Conservation (phyloP, 192 early-diverging fungal genomes). For the Backusella morwellensis region DNA sequence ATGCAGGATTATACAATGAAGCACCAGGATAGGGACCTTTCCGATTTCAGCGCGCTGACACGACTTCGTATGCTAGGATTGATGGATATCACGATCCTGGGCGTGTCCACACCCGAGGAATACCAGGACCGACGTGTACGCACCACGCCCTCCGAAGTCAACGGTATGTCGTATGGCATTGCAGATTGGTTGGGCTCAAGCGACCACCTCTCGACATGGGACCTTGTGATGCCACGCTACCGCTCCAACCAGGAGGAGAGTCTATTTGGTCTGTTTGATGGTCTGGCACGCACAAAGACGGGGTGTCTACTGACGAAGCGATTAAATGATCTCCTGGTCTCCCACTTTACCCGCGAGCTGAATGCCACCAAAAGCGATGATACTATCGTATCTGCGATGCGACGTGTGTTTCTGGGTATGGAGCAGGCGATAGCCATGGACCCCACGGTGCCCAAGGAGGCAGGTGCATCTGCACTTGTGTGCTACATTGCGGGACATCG, state of each 20-base stretch:
- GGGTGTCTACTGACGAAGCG: constrained; percentile 59
- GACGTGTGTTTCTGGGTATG: constrained; percentile 79
- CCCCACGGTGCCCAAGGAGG: constrained; percentile 16
- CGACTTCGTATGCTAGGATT: constrained; percentile 81
- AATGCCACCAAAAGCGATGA: constrained; percentile 61
- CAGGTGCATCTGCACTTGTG: constrained; percentile 77
- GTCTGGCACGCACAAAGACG: constrained; percentile 49
- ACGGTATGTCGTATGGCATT: constrained; percentile 84
- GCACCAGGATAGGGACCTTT: constrained; percentile 50
- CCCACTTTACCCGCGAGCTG: constrained; percentile 70
- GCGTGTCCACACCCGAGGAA: constrained; percentile 80
- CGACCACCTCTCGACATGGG: constrained; percentile 78
- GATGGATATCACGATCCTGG: constrained; percentile 88
- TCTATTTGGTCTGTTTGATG: constrained; percentile 87
- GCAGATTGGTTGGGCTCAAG: constrained; percentile 74
- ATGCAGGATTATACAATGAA: constrained; percentile 42
- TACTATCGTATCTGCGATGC: constrained; percentile 64
- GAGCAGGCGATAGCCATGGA: constrained; percentile 71
- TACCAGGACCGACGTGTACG: constrained; percentile 77
- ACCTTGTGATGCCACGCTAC: constrained; percentile 82
- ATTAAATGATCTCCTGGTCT: constrained; percentile 68
- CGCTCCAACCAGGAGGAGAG: constrained; percentile 82
- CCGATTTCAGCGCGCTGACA: constrained; percentile 75
- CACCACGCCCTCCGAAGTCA: constrained; percentile 80
- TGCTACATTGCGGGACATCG: constrained; percentile 75